phyloP scores from a whole-genome alignment of 2,329 filamentous ascomycete genomes.

The Thyridium curvatum region DNA sequence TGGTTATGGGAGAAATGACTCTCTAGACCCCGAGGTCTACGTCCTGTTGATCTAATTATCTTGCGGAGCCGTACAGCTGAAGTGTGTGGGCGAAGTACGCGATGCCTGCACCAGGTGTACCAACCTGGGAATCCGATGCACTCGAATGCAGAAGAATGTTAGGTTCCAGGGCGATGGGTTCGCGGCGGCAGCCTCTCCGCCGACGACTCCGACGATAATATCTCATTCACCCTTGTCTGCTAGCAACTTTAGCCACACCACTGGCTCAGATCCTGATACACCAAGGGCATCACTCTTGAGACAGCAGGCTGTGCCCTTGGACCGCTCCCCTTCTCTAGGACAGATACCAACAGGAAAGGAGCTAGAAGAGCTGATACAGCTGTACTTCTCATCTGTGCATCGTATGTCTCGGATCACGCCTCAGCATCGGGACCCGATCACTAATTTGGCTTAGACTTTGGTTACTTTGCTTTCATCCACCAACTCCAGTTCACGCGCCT shows the following conservation, averaged over 20 bases:
- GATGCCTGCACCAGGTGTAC: conserved; percentile 4
- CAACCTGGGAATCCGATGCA: conserved; percentile 3
- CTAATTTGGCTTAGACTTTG: conserved; percentile 3
- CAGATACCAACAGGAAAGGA: conserved; percentile 4
- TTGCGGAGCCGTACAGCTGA: conserved; percentile 1
- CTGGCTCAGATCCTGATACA: no score
- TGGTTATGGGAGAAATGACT: not conserved
- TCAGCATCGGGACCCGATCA: not conserved
- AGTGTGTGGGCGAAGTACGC: conserved; percentile 5
- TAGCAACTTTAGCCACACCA: no score
- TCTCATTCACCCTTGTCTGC: no score
- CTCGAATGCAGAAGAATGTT: not conserved
- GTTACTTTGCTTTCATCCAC: conserved; percentile 7
- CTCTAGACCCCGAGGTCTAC: not conserved
- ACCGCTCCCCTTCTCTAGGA: not conserved
- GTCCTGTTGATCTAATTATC: not conserved
- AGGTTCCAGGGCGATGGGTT: not conserved
- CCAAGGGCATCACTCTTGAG: no score
- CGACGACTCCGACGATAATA: no score
- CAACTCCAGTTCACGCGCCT: conserved; percentile 5
- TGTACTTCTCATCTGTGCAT: conserved; percentile 8
- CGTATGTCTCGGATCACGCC: not conserved
- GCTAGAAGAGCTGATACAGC: conserved; percentile 5
- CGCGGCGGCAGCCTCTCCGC: no score
- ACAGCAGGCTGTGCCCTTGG: no score